Evolutionary conservation across 202 grass and related monocot genomes (phyloP), one percentile per base, ranked within the genome.

Genomic region (Brachypodium distachyon): DNA sequence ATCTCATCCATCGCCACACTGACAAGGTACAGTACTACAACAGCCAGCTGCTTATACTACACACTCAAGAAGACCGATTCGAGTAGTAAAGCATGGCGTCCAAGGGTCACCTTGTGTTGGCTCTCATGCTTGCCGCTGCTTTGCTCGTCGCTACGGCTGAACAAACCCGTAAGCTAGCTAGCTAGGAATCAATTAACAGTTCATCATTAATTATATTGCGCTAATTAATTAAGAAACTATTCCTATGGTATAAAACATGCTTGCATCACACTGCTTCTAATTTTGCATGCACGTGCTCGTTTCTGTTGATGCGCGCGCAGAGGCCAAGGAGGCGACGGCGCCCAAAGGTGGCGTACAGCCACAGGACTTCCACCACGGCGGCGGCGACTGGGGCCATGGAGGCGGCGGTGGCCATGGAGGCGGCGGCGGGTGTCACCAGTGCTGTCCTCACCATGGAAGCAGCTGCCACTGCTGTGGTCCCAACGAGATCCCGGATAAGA

Each of bases 391-490:
- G 4, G 33, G 33, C 33, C 6, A 36, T n/a, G n/a, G n/a, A n/a
- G n/a, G n/a, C n/a, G n/a, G n/a, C 33, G 4, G 4, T 36, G 33
- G 6, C 33, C 33, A 36, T 6, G 33, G 33, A 36, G 33, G 33
- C 33, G 33, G 33, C 77, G 28, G 27, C 21, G 67, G 81, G n/a
- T n/a, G n/a, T n/a, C n/a, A n/a, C n/a, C n/a, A n/a, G n/a, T n/a
- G n/a, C n/a, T n/a, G n/a, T n/a, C n/a, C n/a, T n/a, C n/a, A n/a
- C n/a, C n/a, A n/a, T n/a, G n/a, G n/a, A n/a, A n/a, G n/a, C 19
- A 84, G 89, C 1, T 91, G 89, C 77, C 57, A n/a, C 0, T 91
- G 89, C 85, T 91, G 89, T 67, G 64, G 56, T 49, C 47, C 68
- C 10, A 40, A 74, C 36, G 77, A 86, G 68, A 68, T 86, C 43